Conservation (phyloP, 73 alveolate species). For the Paramecium bursaria region DNA sequence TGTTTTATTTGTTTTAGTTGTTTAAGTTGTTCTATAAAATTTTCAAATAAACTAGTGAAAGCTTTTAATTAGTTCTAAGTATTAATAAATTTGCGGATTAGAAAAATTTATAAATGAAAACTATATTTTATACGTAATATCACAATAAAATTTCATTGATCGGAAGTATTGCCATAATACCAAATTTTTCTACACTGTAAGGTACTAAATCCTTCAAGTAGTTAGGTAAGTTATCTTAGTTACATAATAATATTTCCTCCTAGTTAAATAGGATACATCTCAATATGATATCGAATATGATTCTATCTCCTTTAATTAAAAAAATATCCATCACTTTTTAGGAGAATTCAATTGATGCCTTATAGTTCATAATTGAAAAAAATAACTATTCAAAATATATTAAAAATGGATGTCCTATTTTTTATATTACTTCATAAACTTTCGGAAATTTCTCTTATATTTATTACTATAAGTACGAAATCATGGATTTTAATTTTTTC, state of each 20-base stretch:
- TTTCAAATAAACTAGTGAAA: too few relatives aligned
- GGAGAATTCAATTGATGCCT: constrained; percentile 33
- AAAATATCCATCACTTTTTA: constrained; percentile 42
- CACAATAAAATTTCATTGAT: constrained; percentile 6
- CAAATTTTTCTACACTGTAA: constrained; percentile 39
- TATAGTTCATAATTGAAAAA: constrained; percentile 35
- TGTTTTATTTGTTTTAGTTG: too few relatives aligned
- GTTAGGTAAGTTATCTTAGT: constrained; percentile 28
- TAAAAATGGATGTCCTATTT: constrained; percentile 26
- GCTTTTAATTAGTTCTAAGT: too few relatives aligned
- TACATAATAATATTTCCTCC: not conserved
- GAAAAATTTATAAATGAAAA: too few relatives aligned
- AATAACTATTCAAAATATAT: constrained; percentile 23
- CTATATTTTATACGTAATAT: too few relatives aligned
- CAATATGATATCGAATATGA: constrained; percentile 21
- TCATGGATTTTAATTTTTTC: constrained; percentile 53
- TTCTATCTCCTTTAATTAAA: constrained; percentile 30
- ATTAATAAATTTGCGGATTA: too few relatives aligned
- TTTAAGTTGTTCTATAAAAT: too few relatives aligned
- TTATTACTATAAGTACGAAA: not conserved
- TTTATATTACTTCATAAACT: not conserved
- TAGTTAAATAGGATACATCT: constrained; percentile 4
- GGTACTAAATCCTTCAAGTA: constrained; percentile 23
- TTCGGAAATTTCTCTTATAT: constrained; percentile 4
- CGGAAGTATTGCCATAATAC: constrained; percentile 39